A percentile compares a stretch with the other conserved stretches of the same genome.
Evolutionary conservation across 768 basidiomycete species (phyloP).

Genomic region (Russula brevipes): DNA sequence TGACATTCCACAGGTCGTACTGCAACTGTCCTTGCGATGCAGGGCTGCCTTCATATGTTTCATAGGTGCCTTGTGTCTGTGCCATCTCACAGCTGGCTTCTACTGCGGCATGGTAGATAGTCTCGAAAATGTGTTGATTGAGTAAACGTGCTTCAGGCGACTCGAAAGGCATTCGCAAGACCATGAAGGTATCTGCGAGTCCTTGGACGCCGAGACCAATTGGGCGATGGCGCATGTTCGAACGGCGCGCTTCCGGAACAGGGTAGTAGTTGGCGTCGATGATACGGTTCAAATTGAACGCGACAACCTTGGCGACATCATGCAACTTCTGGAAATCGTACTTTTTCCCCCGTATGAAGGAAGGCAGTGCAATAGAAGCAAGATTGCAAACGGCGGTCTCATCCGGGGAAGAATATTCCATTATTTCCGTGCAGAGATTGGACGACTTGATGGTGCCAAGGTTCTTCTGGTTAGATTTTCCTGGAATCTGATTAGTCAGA

Average conservation of each 20-base stretch:
- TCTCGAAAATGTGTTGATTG: conserved; percentile 97
- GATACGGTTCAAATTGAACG: conserved; percentile 88
- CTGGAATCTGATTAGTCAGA: conserved; percentile 36
- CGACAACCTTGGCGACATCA: conserved; percentile 88
- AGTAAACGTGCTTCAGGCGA: conserved; percentile 79
- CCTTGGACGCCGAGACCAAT: conserved; percentile 95
- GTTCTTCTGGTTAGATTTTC: conserved; percentile 98
- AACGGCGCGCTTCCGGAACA: conserved; percentile 81
- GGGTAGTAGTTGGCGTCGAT: conserved; percentile 97
- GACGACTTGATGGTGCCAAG: conserved; percentile 99
- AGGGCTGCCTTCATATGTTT: conserved; percentile 89
- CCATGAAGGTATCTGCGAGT: conserved; percentile 98
- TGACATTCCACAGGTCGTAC: conserved; percentile 93
- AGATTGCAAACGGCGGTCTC: conserved; percentile 99
- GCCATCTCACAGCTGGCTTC: conserved; percentile 91
- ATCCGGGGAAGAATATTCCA: conserved; percentile 96
- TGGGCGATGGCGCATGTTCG: conserved; percentile 96
- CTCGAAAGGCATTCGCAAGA: conserved; percentile 92
- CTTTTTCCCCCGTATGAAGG: conserved; percentile 73
- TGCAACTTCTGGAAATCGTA: conserved; percentile 97
- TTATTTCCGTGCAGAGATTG: conserved; percentile 97
- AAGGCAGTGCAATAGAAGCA: conserved; percentile 91
- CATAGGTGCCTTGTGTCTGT: conserved; percentile 71
- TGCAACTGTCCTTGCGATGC: conserved; percentile 83
- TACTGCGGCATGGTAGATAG: conserved; percentile 92